phyloP scores from a whole-genome alignment of 1,284 basidiomycete genomes.

The Leccinum variabile region DNA sequence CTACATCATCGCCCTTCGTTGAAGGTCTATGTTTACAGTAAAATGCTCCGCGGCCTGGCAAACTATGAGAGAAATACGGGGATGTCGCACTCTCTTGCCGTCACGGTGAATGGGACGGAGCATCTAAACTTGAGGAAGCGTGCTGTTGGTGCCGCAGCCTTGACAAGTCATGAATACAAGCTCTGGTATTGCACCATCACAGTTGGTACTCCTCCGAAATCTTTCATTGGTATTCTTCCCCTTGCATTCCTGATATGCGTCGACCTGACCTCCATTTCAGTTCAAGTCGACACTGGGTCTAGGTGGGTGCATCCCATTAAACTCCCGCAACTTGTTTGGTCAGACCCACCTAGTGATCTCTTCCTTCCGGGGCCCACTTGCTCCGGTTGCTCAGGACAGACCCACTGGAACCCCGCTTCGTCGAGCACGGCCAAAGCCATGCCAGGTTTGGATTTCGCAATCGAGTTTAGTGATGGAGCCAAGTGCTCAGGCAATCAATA shows the following conservation, averaged over 20 bases:
- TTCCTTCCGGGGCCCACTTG: not conserved
- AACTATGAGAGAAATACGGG: not conserved
- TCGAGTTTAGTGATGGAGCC: not conserved
- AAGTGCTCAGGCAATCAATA: not conserved
- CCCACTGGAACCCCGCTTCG: not conserved
- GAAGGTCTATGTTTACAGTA: not conserved
- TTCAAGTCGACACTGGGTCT: not conserved
- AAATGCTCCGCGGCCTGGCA: not conserved
- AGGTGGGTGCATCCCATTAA: not conserved
- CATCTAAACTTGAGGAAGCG: not conserved
- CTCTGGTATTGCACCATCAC: not conserved
- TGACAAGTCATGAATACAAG: not conserved
- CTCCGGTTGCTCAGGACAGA: not conserved
- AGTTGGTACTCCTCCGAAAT: not conserved
- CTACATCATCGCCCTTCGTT: not conserved
- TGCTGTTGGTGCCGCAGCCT: not conserved
- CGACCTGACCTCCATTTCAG: not conserved
- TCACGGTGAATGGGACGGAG: not conserved
- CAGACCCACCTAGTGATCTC: not conserved
- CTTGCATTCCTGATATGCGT: not conserved
- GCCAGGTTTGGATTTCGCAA: not conserved
- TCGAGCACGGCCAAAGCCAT: not conserved
- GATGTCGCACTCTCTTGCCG: not conserved
- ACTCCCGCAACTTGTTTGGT: not conserved
- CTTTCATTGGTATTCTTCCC: not conserved